Evolutionary conservation across 2,329 filamentous ascomycete species (phyloP), one percentile per base, ranked within the genome.

Genomic region (Cladobotryum mycophilum): DNA sequence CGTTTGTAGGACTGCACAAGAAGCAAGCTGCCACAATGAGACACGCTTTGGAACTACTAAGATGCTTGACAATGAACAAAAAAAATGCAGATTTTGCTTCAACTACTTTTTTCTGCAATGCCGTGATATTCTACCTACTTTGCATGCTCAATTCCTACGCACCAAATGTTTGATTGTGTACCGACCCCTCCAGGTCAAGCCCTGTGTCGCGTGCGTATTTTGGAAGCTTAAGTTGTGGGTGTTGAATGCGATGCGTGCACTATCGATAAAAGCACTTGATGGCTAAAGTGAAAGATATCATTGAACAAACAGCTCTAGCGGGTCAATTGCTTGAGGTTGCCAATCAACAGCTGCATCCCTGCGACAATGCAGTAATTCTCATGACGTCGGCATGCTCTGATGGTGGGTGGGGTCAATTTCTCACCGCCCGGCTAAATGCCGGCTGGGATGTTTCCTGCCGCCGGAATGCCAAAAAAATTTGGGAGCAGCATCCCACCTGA

Each of bases 1-100:
- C 59, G 60, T 66, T 66, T 61, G 53, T 51, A 55, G 58, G 60
- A 61, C 58, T 52, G 60, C 50, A 55, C 46, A 55, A 59, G 56
- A 51, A 57, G 58, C 54, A 55, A 58, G 48, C 59, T 62, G 63
- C 60, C 59, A 60, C 51, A 51, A 47, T 30, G 59, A 60, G 55
- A 57, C 53, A 57, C 57, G 58, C 60, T 58, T 57, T 47, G 52
- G 41, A 58, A 52, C 45, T 55, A 57, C 56, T 51, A 60, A 52
- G 53, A 54, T 54, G 48, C 51, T 59, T 57, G 57, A 63, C 56
- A 63, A 65, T 55, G 37, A 55, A 53, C 25, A 30, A 30, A 30
- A 30, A 60, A 56, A 56, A 56, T 41, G 48, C 61, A 61, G 58
- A 56, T 52, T 56, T 58, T 56, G 55, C 53, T 57, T 58, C 51